These are phyloP conservation scores for Nakazawaea ambrosiae DNA, from an alignment of 805 yeast species.

Conservation along the genomic window DNA sequence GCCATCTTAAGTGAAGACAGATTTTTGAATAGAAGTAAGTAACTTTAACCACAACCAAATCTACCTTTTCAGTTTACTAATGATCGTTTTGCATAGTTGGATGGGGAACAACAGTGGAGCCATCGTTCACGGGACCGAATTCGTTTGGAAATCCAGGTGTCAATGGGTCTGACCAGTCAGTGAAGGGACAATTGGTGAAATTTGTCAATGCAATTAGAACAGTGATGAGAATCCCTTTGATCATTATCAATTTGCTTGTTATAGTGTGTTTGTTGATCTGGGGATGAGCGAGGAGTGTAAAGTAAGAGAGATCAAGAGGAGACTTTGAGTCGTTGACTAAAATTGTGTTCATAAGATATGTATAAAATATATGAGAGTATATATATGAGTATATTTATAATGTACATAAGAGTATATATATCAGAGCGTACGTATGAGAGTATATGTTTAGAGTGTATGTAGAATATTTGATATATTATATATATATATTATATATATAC, in stretches of 20 bases:
- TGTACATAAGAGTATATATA: too few relatives aligned
- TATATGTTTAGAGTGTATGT: too few relatives aligned
- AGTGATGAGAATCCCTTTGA: slow-evolving; percentile 50
- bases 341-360: too few relatives aligned
- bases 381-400: too few relatives aligned
- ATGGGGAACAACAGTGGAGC: slow-evolving; percentile 14
- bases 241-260: slow-evolving; percentile 40
- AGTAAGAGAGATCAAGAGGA: too few relatives aligned
- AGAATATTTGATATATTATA: too few relatives aligned
- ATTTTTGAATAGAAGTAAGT: slow-evolving; percentile 43
- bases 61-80: too few relatives aligned
- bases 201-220: slow-evolving; percentile 55
- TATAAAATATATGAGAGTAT: too few relatives aligned
- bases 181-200: slow-evolving; percentile 44
- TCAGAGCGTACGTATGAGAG: too few relatives aligned
- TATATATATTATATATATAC: too few relatives aligned
- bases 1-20: slow-evolving; percentile 58
- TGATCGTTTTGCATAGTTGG: too few relatives aligned
- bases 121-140: not conserved
- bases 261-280: slow-evolving; percentile 46
- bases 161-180: slow-evolving; percentile 9
- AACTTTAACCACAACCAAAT: slow-evolving; percentile 31
- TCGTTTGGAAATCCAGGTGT: not conserved
- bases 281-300: slow-evolving; percentile 38
- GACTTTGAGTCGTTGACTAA: too few relatives aligned